Conservation (phyloP, 2,329 filamentous ascomycete genomes). For the Elsinoe perseae region DNA sequence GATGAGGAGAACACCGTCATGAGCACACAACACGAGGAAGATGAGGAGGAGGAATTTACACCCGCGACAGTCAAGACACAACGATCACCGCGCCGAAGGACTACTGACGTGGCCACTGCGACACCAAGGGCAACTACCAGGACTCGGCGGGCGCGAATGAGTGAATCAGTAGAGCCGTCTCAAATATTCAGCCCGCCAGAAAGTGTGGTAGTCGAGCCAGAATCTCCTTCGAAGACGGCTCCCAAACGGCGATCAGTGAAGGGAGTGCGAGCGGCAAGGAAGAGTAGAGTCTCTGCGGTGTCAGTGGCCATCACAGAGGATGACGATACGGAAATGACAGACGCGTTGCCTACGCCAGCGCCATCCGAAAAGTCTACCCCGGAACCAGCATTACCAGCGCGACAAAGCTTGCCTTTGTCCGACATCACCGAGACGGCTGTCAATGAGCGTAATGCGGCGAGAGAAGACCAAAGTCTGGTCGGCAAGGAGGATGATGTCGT, state of each 20-base stretch:
- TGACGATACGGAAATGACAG: conserved; percentile 15
- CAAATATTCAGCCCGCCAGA: conserved; percentile 53
- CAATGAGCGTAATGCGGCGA: conserved; percentile 45
- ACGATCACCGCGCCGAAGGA: conserved; percentile 50
- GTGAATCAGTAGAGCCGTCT: conserved; percentile 51
- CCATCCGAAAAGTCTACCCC: conserved; percentile 37
- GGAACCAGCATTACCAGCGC: conserved; percentile 31
- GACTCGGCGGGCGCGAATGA: conserved; percentile 39
- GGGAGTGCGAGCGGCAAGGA: conserved; percentile 43
- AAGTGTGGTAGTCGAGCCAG: conserved; percentile 38
- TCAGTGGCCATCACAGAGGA: conserved; percentile 28
- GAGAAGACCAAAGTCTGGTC: too few relatives aligned
- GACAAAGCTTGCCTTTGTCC: conserved; percentile 54
- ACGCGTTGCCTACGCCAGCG: conserved; percentile 15
- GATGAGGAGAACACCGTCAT: conserved; percentile 57
- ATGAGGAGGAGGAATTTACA: conserved; percentile 72
- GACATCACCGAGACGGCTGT: conserved; percentile 64
- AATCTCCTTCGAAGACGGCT: conserved; percentile 50
- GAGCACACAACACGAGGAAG: conserved; percentile 48
- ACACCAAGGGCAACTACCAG: conserved; percentile 38
- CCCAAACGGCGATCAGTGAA: conserved; percentile 56
- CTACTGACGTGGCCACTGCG: conserved; percentile 36
- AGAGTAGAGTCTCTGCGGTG: conserved; percentile 32
- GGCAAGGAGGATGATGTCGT: too few relatives aligned
- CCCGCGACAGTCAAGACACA: conserved; percentile 58